These are phyloP conservation scores for Strigomonas oncopelti DNA, from an alignment of 208 protist genomes.

Conservation along the genomic window DNA sequence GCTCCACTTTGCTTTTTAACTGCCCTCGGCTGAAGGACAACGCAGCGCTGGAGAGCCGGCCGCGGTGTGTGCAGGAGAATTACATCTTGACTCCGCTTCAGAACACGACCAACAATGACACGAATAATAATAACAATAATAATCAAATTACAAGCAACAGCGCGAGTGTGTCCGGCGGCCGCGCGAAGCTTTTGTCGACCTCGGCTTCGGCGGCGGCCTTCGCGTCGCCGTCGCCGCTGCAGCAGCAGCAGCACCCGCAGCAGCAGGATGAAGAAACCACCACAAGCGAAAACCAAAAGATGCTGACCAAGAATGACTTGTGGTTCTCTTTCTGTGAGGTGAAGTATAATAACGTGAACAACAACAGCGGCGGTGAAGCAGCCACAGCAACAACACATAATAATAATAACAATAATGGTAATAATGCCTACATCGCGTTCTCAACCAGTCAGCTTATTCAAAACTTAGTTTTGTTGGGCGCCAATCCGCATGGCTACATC, in stretches of 20 bases:
- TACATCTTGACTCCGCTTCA: slow-evolving; percentile 65
- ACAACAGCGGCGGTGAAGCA: neutral
- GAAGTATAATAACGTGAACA: neutral
- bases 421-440: slow-evolving; percentile 29
- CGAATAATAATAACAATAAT: neutral
- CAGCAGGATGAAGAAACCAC: neutral
- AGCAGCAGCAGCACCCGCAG: too few relatives aligned
- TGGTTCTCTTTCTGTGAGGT: neutral
- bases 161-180: too few relatives aligned
- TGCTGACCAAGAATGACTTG: neutral
- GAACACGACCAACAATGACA: neutral
- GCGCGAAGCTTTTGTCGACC: too few relatives aligned
- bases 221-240: too few relatives aligned
- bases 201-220: too few relatives aligned
- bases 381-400: neutral
- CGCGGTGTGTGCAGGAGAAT: slow-evolving; percentile 48
- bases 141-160: too few relatives aligned
- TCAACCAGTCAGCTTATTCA: slow-evolving; percentile 47
- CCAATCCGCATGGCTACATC: slow-evolving; percentile 40
- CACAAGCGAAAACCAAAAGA: neutral
- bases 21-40: slow-evolving; percentile 12
- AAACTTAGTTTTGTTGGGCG: slow-evolving; percentile 38
- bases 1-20: slow-evolving; percentile 6
- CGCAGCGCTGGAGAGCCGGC: slow-evolving; percentile 35
- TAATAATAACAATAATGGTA: slow-evolving; percentile 3